Evolutionary conservation across 2,329 filamentous ascomycete genomes (phyloP), one percentile per base, ranked within the genome.

Genomic region (Plectosphaerella sp.): DNA sequence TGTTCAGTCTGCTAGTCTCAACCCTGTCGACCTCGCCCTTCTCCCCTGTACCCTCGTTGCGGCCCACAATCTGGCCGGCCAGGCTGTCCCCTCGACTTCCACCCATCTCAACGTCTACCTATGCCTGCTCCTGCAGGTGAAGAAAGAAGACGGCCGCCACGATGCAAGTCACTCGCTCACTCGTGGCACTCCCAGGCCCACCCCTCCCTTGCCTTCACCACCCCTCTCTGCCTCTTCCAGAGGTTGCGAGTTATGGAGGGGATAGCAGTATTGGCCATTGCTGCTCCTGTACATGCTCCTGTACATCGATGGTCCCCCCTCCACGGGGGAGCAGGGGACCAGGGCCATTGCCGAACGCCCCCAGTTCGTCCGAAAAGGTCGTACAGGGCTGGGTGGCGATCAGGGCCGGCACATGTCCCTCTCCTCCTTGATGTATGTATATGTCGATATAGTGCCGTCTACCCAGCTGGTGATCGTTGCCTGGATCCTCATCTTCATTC

Each of bases 141-240:
- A 43, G 41, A 43, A 43, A 43, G 41, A 20, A 20, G 41, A 18
- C 41, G 18, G 41, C 37, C 16, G 37, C 37, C 14, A 16, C 41
- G 6, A 43, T 9, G 41, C 41, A 12, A n/a, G 16, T 5, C 41
- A 20, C 8, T 43, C n/a, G 16, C 22, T 22, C 22, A 22, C 22
- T 22, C 22, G 22, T 22, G 22, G 22, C 22, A 22, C 22, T 22
- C 22, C 22, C 22, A 20, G 15, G 41, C 41, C n/a, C 41, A 6
- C 18, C 41, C 47, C 46, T 48, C 47, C 47, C 47, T 48, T 48
- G 47, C 20, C 6, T 36, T n/a, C 47, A 48, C 47, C 8, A 35
- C 47, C 22, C 47, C 18, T 11, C 18, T n/a, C 14, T 43, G n/a
- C 41, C n/a, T 18, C 41, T 16, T 33, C 28, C 8, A 33, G 28